Evolutionary conservation across 345 rosid species (phyloP).

Genomic region (Aurinia saxatilis): DNA sequence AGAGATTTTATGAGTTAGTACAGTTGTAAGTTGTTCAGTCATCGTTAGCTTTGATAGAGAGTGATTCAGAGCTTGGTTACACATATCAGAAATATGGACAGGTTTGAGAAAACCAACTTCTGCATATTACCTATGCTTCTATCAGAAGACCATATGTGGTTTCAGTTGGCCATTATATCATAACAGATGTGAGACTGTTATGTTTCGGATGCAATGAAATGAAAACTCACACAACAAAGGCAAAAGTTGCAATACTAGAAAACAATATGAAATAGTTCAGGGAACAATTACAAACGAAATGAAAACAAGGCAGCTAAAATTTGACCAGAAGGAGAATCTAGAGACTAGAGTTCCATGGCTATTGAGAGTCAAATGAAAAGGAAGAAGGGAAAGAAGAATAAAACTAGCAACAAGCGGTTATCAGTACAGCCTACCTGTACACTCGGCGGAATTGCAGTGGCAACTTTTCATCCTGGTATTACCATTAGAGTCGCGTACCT

Average conservation of each 20-base stretch:
- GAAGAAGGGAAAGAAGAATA: neutral
- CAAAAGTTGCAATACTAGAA: neutral
- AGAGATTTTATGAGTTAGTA: too few relatives aligned
- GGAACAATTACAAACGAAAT: neutral
- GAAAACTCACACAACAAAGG: neutral
- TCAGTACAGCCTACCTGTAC: conserved; percentile 72
- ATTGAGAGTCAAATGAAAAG: neutral
- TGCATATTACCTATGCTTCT: too few relatives aligned
- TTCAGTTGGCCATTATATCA: neutral
- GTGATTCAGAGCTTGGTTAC: too few relatives aligned
- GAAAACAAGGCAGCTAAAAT: neutral
- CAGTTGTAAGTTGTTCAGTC: too few relatives aligned
- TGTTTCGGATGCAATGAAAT: neutral
- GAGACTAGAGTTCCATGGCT: too few relatives aligned
- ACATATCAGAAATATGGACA: too few relatives aligned
- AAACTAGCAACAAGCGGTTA: neutral
- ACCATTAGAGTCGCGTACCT: conserved; percentile 55
- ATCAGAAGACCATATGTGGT: neutral
- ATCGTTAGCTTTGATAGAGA: too few relatives aligned
- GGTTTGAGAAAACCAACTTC: too few relatives aligned
- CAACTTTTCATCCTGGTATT: conserved; percentile 57
- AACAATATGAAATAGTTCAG: neutral
- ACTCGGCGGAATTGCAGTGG: conserved; percentile 61
- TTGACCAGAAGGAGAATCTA: neutral
- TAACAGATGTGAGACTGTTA: neutral